phyloP scores from a whole-genome alignment of 495 filamentous ascomycete genomes.

The Aspergillus mulundensis region DNA sequence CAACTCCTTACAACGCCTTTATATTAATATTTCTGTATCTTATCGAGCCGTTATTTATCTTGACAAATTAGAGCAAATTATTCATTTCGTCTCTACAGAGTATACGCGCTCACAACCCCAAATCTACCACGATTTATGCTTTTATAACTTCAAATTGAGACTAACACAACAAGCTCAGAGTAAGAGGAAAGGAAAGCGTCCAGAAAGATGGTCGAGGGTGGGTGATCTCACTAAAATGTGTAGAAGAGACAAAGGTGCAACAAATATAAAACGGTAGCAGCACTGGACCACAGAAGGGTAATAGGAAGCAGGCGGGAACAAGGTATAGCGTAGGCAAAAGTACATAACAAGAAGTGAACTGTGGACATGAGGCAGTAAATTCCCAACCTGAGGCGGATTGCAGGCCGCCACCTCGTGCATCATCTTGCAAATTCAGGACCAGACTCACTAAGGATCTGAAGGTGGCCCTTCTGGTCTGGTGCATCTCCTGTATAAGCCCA shows the following conservation, averaged over 20 bases:
- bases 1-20: not conserved
- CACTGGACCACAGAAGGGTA: slow-evolving; percentile 33
- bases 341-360: slow-evolving; percentile 52
- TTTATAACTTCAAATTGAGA: slow-evolving; percentile 25
- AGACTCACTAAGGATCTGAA: slow-evolving; percentile 17
- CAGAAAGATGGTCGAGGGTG: slow-evolving; percentile 29
- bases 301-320: slow-evolving; percentile 33
- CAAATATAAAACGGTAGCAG: slow-evolving; percentile 28
- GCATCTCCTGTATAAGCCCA: slow-evolving; percentile 27
- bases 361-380: slow-evolving; percentile 30
- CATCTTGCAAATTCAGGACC: slow-evolving; percentile 22
- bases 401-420: slow-evolving; percentile 19
- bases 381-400: slow-evolving; percentile 17
- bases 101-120: not conserved
- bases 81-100: not conserved
- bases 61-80: not conserved
- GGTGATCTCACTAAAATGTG: slow-evolving; percentile 28
- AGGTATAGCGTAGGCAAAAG: slow-evolving; percentile 51
- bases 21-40: not conserved
- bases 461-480: slow-evolving; percentile 23
- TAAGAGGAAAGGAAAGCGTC: slow-evolving; percentile 19
- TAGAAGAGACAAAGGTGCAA: slow-evolving; percentile 24
- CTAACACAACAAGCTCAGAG: slow-evolving; percentile 21
- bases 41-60: not conserved
- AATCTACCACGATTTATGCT: slow-evolving; percentile 1